Evolutionary conservation across 2,329 filamentous ascomycete genomes (phyloP).

Genomic region (Nannizziopsis arthrosporioides): DNA sequence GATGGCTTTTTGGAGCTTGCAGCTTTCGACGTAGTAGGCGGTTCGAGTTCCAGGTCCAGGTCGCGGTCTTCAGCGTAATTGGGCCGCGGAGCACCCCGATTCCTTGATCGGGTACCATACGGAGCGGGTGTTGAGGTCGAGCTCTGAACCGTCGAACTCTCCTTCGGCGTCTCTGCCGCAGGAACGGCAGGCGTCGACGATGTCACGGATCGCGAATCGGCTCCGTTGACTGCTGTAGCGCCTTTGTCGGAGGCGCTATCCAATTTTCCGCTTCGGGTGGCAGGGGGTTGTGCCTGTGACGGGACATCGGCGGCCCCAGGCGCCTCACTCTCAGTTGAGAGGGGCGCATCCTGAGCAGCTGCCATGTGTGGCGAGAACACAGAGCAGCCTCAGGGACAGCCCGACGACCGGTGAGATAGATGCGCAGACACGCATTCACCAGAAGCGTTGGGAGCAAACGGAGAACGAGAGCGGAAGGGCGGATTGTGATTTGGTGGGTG

Average conservation of each 20-base stretch:
- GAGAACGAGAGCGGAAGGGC: background rate
- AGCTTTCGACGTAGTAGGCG: slow-evolving; percentile 22
- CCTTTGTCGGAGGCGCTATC: slow-evolving; percentile 15
- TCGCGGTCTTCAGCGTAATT: slow-evolving; percentile 96
- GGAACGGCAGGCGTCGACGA: slow-evolving; percentile 33
- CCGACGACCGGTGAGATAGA: slow-evolving; percentile 8
- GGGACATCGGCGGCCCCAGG: slow-evolving; percentile 16
- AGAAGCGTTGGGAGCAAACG: slow-evolving; percentile 1
- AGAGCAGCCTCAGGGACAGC: slow-evolving; percentile 20
- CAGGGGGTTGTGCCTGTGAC: slow-evolving; percentile 7
- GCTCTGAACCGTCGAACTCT: slow-evolving; percentile 26
- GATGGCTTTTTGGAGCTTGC: slow-evolving; percentile 23
- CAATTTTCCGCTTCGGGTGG: slow-evolving; percentile 6
- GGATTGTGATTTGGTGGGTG: slow-evolving; percentile 1
- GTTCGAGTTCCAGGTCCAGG: slow-evolving; percentile 79
- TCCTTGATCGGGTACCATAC: slow-evolving; percentile 90
- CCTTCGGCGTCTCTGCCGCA: slow-evolving; percentile 19
- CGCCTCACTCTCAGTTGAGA: slow-evolving; percentile 15
- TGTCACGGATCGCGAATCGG: slow-evolving; percentile 34
- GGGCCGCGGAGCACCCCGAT: slow-evolving; percentile 60
- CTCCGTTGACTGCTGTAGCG: slow-evolving; percentile 25
- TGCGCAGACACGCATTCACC: slow-evolving; percentile 17
- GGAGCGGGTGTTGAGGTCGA: slow-evolving; percentile 46
- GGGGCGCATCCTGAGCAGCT: slow-evolving; percentile 21
- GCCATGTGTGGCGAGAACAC: slow-evolving; percentile 24